Base-by-base conservation (phyloP, 2,329 filamentous ascomycete species). In the Neopestalotiopsis rosae region DNA sequence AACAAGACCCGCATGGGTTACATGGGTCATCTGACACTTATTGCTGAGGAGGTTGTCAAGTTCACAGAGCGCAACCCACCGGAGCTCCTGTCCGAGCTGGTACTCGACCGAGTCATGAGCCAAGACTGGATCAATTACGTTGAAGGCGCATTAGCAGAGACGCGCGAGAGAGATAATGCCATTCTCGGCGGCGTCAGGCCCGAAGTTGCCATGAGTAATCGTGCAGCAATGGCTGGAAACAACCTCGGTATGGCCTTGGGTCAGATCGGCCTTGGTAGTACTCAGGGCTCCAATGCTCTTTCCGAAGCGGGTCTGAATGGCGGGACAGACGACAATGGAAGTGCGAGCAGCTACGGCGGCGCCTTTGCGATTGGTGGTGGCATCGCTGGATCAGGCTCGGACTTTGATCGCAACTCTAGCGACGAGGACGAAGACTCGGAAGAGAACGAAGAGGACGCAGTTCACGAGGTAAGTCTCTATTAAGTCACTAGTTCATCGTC, bases 21-120 rank as follows among this genome's bases (percentile, higher is more conserved):
- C 82, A 99, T 99, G 67, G 96, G 96, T 3, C 96, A 99, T 80
- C 85, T 99, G 65, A 99, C 96, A 0, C 88, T 99, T 34, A 98
- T 99, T 70, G 95, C 96, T 38, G 96, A 99, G 81, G 96, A 99
- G 81, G 96, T 99, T 20, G 94, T 98, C 78, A 99, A 98, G 81
- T 98, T 99, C 78, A 97, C 94, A 45, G 96, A 98, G 81, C 90
- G 96, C 67, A 94, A 98, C 79, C 92, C 95, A 3, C 92, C 94
- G 0, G 95, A 98, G 81, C 84, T 95, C 24, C 86, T 98, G 10
- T 96, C 94, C 0, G 91, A 94, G 70, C 87, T 88, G 13, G 94
- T 99, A 2, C 86, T 97, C 72, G 93, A 97, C 74, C 94, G 92
- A 74, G 94, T 98, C 63, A 93, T 96, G 85, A 92, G 94, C 76